These are phyloP conservation scores for Tephrocybe sp. DNA, from an alignment of 768 basidiomycete species.

Conservation along the genomic window DNA sequence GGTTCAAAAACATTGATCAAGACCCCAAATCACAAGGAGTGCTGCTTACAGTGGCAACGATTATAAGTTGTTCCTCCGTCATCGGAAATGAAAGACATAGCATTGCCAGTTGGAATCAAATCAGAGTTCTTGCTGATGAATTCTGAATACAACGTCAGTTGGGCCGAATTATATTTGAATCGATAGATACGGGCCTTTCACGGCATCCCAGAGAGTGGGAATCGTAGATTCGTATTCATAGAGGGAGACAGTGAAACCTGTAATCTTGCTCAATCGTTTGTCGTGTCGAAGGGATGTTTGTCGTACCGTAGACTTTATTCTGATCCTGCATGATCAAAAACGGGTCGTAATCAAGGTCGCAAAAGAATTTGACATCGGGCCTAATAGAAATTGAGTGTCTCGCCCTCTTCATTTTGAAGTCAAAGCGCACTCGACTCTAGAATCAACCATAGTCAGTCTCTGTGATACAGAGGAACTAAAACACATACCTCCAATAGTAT, in stretches of 20 bases:
- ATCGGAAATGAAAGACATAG: constrained; percentile 80
- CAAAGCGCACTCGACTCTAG: constrained; percentile 47
- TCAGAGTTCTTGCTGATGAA: constrained; percentile 67
- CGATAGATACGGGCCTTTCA: constrained; percentile 48
- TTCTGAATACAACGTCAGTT: constrained; percentile 40
- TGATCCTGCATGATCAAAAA: constrained; percentile 87
- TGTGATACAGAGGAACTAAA: background rate
- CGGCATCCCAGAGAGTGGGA: constrained; percentile 79
- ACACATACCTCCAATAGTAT: constrained; percentile 76
- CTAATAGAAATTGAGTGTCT: constrained; percentile 33
- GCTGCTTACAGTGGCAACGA: constrained; percentile 63
- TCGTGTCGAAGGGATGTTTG: background rate
- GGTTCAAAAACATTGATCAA: constrained; percentile 9
- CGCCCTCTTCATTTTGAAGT: background rate
- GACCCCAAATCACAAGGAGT: constrained; percentile 1
- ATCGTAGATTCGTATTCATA: constrained; percentile 87
- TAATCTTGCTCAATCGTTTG: background rate
- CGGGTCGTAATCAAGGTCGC: constrained; percentile 84
- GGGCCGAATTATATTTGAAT: too few species aligned
- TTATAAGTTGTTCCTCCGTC: constrained; percentile 75
- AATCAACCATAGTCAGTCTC: background rate
- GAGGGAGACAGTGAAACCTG: constrained; percentile 81
- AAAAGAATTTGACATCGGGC: constrained; percentile 86
- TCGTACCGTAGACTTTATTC: constrained; percentile 79
- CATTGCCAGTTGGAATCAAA: constrained; percentile 65